These are phyloP conservation scores for Boletus holoroseus DNA, from an alignment of 1,284 basidiomycete genomes.

Conservation along the genomic window DNA sequence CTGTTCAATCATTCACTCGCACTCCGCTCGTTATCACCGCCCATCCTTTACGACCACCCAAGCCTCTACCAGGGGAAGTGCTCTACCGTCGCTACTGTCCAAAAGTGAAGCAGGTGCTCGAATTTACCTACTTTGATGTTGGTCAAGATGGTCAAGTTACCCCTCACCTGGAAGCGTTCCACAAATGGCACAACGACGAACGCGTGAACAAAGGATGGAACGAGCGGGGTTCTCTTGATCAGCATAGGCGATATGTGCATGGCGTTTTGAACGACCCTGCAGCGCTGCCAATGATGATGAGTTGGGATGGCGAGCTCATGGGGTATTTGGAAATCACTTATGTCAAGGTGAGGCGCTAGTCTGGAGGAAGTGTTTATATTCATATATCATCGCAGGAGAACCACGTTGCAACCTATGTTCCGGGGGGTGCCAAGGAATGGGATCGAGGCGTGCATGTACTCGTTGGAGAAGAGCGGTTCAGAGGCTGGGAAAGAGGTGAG, in stretches of 20 bases:
- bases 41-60: constrained; percentile 52
- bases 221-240: constrained; percentile 45
- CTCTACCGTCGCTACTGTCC: constrained; percentile 48
- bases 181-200: constrained; percentile 50
- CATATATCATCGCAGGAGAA: constrained; percentile 32
- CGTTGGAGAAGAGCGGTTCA: constrained; percentile 46
- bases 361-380: not conserved
- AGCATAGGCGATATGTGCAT: constrained; percentile 46
- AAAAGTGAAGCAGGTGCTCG: constrained; percentile 40
- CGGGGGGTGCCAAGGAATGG: constrained; percentile 41
- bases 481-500: constrained; percentile 40
- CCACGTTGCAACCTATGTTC: constrained; percentile 41
- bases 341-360: constrained; percentile 36
- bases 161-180: constrained; percentile 44
- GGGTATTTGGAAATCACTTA: constrained; percentile 52
- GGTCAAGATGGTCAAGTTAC: constrained; percentile 24
- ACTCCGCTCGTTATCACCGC: constrained; percentile 43
- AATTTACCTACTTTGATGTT: constrained; percentile 43
- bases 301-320: constrained; percentile 51
- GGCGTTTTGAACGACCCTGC: constrained; percentile 39
- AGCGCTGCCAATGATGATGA: constrained; percentile 44
- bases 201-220: constrained; percentile 49
- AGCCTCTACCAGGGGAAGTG: constrained; percentile 42
- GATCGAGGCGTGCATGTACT: constrained; percentile 49
- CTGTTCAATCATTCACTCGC: constrained; percentile 43